These are phyloP conservation scores for Apium graveolens DNA, from an alignment of 129 eudicot species.

Conservation along the genomic window DNA sequence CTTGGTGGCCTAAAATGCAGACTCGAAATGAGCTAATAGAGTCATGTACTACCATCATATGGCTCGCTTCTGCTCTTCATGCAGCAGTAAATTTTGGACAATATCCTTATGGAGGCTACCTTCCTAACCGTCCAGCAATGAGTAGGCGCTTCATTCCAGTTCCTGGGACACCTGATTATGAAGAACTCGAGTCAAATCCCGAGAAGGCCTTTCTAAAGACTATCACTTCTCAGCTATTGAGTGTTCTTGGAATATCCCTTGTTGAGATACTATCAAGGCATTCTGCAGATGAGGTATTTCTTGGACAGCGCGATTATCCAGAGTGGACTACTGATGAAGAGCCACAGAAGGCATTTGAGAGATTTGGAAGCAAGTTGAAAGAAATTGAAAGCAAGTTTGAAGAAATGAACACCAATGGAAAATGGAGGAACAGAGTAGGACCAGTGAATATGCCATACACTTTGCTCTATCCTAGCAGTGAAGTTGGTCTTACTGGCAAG, in stretches of 20 bases:
- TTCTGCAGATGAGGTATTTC: conserved; percentile 61
- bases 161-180: conserved; percentile 44
- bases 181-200: conserved; percentile 39
- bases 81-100: conserved; percentile 91
- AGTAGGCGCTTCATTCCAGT: conserved; percentile 68
- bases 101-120: conserved; percentile 74
- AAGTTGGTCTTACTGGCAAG: conserved; percentile 62
- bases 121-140: conserved; percentile 62
- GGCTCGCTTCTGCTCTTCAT: conserved; percentile 84
- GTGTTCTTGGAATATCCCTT: conserved; percentile 61
- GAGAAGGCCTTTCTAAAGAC: conserved; percentile 66
- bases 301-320: conserved; percentile 54
- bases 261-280: conserved; percentile 75
- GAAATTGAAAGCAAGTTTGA: conserved; percentile 39
- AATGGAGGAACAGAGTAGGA: conserved; percentile 57
- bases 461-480: conserved; percentile 62
- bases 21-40: conserved; percentile 44
- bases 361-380: conserved; percentile 41
- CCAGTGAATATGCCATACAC: conserved; percentile 76
- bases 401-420: conserved; percentile 36
- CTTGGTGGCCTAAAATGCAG: conserved; percentile 87
- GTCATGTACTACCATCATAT: conserved; percentile 67
- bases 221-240: conserved; percentile 53
- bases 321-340: conserved; percentile 61
- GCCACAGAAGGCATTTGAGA: conserved; percentile 40